These are phyloP conservation scores for Vitis vinifera DNA, from an alignment of 164 flowering plant genomes.

Conservation along the genomic window ASM3070453v1 NC_081818.1:17271501-17272000, in stretches of 20 bases:
- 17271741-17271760: neutral
- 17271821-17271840: neutral
- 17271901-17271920: too few species aligned
- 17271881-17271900: too few species aligned
- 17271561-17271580: slow-evolving; percentile 78
- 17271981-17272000: too few species aligned
- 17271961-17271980: too few species aligned
- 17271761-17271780: neutral
- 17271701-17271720: neutral
- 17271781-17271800: neutral
- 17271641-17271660: slow-evolving; percentile 56
- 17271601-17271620: slow-evolving; percentile 96
- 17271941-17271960: too few species aligned
- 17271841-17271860: too few species aligned
- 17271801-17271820: neutral
- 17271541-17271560: slow-evolving; percentile 68
- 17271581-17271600: slow-evolving; percentile 91
- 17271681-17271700: neutral
- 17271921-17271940: too few species aligned
- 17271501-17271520: neutral
- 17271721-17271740: neutral
- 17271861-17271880: too few species aligned
- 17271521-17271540: slow-evolving; percentile 35
- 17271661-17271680: slow-evolving; percentile 25
- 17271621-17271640: slow-evolving; percentile 70